Conservation (phyloP, 1,284 basidiomycete species). For the Coniferiporia sulphurascens region DNA sequence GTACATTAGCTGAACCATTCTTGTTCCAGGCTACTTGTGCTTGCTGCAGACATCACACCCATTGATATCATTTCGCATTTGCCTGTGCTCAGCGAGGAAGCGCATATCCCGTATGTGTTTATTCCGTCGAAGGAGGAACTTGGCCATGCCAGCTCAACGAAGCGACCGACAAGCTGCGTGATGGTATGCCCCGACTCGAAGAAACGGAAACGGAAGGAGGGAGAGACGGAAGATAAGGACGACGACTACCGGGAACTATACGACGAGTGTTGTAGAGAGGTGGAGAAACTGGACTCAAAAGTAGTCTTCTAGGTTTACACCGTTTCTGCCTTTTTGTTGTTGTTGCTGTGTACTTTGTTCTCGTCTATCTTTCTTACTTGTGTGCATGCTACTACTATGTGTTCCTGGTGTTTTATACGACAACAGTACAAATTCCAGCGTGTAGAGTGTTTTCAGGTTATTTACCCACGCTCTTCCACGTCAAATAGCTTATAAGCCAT, state of each 20-base stretch:
- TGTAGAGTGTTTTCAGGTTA: not conserved
- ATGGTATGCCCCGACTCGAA: conserved; percentile 85
- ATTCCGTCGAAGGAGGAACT: conserved; percentile 90
- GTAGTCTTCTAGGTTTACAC: conserved; percentile 51
- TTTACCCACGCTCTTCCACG: conserved; percentile 9
- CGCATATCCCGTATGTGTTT: conserved; percentile 89
- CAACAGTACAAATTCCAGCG: too few relatives aligned
- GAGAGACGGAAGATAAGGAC: conserved; percentile 59
- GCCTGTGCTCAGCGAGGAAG: conserved; percentile 93
- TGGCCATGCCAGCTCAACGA: conserved; percentile 92
- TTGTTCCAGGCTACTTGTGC: conserved; percentile 68
- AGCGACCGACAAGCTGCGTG: conserved; percentile 96
- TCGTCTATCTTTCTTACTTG: not conserved
- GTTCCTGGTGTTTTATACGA: not conserved
- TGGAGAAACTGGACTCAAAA: conserved; percentile 73
- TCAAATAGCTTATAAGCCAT: not conserved
- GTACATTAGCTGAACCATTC: not conserved
- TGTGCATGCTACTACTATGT: not conserved
- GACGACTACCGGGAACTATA: conserved; percentile 83
- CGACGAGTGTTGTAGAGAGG: conserved; percentile 81
- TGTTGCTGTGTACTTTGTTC: not conserved
- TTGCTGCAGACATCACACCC: conserved; percentile 97
- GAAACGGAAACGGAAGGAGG: conserved; percentile 60
- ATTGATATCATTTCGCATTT: conserved; percentile 98
- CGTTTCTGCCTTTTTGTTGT: conserved; percentile 16